A percentile compares a stretch with the other conserved stretches of the same genome.
Evolutionary conservation across 257 asterid species (phyloP).

Genomic region (Penstemon davidsonii): DNA sequence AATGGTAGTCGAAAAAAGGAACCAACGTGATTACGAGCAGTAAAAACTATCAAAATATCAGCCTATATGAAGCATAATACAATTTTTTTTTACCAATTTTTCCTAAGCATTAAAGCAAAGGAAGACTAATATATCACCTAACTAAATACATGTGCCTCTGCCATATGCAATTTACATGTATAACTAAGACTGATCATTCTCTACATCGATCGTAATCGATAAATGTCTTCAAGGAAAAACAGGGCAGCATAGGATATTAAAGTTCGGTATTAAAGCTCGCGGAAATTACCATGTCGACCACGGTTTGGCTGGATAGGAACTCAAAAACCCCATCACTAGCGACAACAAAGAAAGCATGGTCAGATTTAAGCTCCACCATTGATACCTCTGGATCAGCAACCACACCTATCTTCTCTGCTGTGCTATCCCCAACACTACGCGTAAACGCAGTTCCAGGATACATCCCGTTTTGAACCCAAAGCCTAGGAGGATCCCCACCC

Average conservation of each 20-base stretch:
- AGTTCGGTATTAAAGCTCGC: not conserved
- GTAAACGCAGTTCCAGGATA: slow-evolving; percentile 98
- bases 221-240: not conserved
- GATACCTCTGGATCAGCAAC: slow-evolving; percentile 81
- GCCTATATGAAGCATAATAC: slow-evolving; percentile 11
- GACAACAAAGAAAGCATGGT: slow-evolving; percentile 74
- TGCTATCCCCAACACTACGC: slow-evolving; percentile 82
- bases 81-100: not conserved
- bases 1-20: not conserved
- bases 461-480: slow-evolving; percentile 93
- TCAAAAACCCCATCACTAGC: slow-evolving; percentile 96
- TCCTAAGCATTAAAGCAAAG: not conserved
- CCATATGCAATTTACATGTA: not conserved
- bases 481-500: slow-evolving; percentile 93
- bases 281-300: slow-evolving; percentile 78
- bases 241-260: not conserved
- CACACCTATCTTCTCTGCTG: slow-evolving; percentile 88
- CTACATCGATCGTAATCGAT: not conserved
- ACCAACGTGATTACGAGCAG: not conserved
- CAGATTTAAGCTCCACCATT: slow-evolving; percentile 52
- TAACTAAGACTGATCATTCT: not conserved
- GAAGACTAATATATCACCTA: not conserved
- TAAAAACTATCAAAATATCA: slow-evolving; percentile 2
- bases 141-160: not conserved
- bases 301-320: slow-evolving; percentile 82